phyloP scores from a whole-genome alignment of 108 stramenopile genomes.

The Schizochytrium sp. region DNA sequence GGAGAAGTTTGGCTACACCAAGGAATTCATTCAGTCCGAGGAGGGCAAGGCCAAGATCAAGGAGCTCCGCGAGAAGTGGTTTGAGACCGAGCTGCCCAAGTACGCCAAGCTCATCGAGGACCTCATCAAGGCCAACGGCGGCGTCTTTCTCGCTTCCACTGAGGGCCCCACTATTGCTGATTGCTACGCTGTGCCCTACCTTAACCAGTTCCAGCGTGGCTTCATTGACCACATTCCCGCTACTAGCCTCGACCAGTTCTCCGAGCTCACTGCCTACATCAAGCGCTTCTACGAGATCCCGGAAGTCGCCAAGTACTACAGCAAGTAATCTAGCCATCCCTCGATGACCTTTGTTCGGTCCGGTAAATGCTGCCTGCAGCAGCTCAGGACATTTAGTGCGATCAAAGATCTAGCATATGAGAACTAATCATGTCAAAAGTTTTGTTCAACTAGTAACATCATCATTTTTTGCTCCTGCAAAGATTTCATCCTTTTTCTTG shows the following conservation, averaged over 20 bases:
- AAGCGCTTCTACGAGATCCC: constrained; percentile 24
- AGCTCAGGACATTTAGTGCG: too few relatives aligned
- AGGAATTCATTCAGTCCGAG: constrained; percentile 70
- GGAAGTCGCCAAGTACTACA: constrained; percentile 45
- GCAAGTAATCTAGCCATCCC: not conserved
- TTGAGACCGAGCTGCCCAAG: constrained; percentile 75
- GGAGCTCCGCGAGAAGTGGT: constrained; percentile 71
- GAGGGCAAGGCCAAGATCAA: constrained; percentile 76
- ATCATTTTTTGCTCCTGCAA: too few relatives aligned
- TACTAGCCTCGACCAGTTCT: constrained; percentile 74
- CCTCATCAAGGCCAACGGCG: constrained; percentile 71
- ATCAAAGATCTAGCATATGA: too few relatives aligned
- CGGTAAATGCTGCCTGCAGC: too few relatives aligned
- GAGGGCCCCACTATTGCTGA: constrained; percentile 80
- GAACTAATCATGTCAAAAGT: too few relatives aligned
- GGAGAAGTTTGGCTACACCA: constrained; percentile 74
- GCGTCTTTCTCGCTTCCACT: constrained; percentile 63
- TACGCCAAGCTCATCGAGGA: constrained; percentile 70
- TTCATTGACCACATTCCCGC: constrained; percentile 79
- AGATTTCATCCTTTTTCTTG: too few relatives aligned
- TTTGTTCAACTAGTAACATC: too few relatives aligned
- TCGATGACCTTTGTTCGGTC: too few relatives aligned
- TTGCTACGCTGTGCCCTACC: constrained; percentile 70
- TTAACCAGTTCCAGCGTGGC: constrained; percentile 73
- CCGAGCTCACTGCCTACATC: constrained; percentile 67